A percentile compares a stretch with the other conserved stretches of the same genome.
Evolutionary conservation across 139 green algal species (phyloP).

Genomic region (Coelastrella sp.): DNA sequence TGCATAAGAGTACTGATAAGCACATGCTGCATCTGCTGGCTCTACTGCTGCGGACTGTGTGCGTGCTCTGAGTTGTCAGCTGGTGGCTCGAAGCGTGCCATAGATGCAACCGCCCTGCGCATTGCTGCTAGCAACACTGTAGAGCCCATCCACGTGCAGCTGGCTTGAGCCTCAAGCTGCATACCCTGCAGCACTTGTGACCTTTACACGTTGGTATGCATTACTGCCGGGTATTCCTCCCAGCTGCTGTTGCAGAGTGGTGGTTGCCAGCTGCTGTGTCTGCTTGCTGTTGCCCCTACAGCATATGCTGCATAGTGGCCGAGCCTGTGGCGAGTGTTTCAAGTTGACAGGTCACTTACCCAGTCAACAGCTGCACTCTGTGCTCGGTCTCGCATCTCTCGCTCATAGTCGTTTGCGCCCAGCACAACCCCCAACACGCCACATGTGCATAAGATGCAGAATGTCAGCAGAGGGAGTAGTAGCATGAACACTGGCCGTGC

Average conservation of each 20-base stretch:
- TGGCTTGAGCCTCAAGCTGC: no score
- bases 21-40: not conserved
- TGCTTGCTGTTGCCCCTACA: not conserved
- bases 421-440: conserved; percentile 15
- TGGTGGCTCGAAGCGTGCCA: no score
- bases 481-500: conserved; percentile 29
- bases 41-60: not conserved
- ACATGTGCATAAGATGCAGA: conserved; percentile 23
- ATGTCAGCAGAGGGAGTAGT: conserved; percentile 10
- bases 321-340: no score
- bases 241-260: no score
- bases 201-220: no score
- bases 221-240: no score
- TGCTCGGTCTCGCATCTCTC: conserved; percentile 11
- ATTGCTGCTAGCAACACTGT: no score
- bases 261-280: no score
- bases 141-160: no score
- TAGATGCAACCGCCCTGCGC: no score
- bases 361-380: conserved; percentile 38
- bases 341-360: not conserved
- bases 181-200: no score
- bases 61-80: not conserved
- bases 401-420: conserved; percentile 34
- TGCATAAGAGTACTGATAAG: no score
- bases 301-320: not conserved